A percentile compares a stretch with the other conserved stretches of the same genome.
These are phyloP conservation scores for Dorcoceras hygrometricum DNA, from an alignment of 257 asterid species.

Conservation along the genomic window DNA sequence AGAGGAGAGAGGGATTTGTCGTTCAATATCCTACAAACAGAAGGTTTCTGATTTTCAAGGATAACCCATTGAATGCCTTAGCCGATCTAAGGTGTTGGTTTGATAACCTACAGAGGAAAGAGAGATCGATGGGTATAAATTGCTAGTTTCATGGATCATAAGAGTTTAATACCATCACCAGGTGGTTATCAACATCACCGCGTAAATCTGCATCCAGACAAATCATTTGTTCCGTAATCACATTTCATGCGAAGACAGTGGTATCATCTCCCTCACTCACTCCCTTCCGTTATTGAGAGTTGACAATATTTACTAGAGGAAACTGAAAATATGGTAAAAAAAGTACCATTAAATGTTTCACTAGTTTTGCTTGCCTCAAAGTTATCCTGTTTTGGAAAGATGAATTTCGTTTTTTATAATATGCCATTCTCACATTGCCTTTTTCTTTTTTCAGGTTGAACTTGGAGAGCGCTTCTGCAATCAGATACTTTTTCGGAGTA, in stretches of 20 bases:
- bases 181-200: constrained; percentile 5
- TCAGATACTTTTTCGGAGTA: constrained; percentile 65
- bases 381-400: constrained; percentile 2
- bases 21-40: too few relatives aligned
- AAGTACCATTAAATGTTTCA: background rate
- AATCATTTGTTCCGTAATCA: background rate
- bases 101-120: background rate
- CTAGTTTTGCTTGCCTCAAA: background rate
- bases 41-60: background rate
- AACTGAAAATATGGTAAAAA: background rate
- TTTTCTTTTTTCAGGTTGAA: constrained; percentile 56
- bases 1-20: constrained; percentile 56
- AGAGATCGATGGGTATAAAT: background rate
- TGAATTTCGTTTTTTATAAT: background rate
- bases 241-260: background rate
- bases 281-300: background rate
- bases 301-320: background rate
- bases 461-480: constrained; percentile 55
- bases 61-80: too few relatives aligned
- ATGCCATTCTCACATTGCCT: constrained; percentile 23
- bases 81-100: background rate
- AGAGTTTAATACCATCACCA: constrained; percentile 7
- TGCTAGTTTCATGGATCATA: background rate
- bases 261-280: background rate
- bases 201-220: background rate